Conservation (phyloP, 495 filamentous ascomycete species). For the Parmelia sp. region DNA sequence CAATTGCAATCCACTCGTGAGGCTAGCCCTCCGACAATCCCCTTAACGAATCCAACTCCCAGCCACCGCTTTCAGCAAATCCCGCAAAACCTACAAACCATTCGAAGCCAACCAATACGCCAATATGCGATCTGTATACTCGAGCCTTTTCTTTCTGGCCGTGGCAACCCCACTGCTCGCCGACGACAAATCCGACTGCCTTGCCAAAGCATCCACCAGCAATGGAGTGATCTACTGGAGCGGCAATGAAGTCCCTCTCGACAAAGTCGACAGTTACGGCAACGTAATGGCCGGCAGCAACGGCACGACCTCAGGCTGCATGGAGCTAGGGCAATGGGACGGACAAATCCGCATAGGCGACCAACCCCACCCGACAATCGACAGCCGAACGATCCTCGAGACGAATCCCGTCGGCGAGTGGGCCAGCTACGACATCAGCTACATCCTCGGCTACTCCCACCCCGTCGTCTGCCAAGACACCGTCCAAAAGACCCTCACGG, state of each 20-base stretch:
- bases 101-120: neutral
- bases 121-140: neutral
- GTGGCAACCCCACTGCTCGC: neutral
- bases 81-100: neutral
- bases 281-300: neutral
- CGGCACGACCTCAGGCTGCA: slow-evolving; percentile 1
- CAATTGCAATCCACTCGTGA: slow-evolving; percentile 1
- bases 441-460: neutral
- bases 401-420: neutral
- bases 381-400: neutral
- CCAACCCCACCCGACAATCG: neutral
- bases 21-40: neutral
- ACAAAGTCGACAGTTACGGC: slow-evolving; percentile 1
- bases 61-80: slow-evolving; percentile 6
- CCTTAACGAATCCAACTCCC: neutral
- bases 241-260: neutral
- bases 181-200: slow-evolving; percentile 1
- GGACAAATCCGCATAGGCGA: neutral
- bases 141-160: neutral
- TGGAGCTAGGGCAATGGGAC: neutral
- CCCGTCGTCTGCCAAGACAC: neutral
- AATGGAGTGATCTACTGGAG: slow-evolving; percentile 4
- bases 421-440: slow-evolving; percentile 5
- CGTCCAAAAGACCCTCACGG: neutral
- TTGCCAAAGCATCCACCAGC: neutral